A percentile compares a stretch with the other conserved stretches of the same genome.
These are phyloP conservation scores for Sphagnum contortum DNA, from an alignment of 225 moss, liverwort and hornwort genomes.

Conservation along the genomic window DNA sequence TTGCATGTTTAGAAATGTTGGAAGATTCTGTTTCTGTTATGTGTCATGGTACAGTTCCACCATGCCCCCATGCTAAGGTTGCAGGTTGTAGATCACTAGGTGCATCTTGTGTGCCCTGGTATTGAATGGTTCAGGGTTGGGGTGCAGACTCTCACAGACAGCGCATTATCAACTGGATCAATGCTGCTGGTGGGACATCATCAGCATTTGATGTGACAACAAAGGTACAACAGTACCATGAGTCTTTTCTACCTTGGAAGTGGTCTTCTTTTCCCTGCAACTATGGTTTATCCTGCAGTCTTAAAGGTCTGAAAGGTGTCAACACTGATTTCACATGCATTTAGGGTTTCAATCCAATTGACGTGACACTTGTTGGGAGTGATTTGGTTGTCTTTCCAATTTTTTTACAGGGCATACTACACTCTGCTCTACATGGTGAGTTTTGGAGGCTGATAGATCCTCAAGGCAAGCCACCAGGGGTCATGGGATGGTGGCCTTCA, in stretches of 20 bases:
- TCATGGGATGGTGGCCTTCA: constrained; percentile 33
- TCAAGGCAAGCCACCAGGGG: constrained; percentile 2
- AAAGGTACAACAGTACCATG: constrained; percentile 17
- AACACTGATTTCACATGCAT: too few species aligned
- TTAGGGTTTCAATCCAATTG: background rate
- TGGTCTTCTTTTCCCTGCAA: background rate
- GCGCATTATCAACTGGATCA: constrained; percentile 2
- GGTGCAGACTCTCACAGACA: constrained; percentile 11
- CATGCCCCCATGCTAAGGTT: too few species aligned
- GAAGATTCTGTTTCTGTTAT: too few species aligned
- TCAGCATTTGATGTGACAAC: constrained; percentile 6
- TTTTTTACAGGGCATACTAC: constrained; percentile 20
- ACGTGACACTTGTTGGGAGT: background rate
- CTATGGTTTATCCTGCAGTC: too few species aligned
- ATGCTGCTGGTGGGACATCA: constrained; percentile 1
- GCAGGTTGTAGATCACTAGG: too few species aligned
- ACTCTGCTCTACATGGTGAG: constrained; percentile 1
- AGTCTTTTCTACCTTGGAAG: background rate
- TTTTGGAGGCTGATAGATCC: constrained; percentile 5
- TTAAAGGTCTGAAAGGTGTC: too few species aligned
- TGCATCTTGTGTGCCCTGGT: too few species aligned
- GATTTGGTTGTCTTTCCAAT: background rate
- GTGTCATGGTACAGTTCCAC: too few species aligned
- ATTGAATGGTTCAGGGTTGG: background rate
- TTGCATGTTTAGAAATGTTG: too few species aligned